Percentiles rank a stretch among this genome's conserved stretches.
Conservation (phyloP, 306 rosid species). For the Geum urbanum region DNA sequence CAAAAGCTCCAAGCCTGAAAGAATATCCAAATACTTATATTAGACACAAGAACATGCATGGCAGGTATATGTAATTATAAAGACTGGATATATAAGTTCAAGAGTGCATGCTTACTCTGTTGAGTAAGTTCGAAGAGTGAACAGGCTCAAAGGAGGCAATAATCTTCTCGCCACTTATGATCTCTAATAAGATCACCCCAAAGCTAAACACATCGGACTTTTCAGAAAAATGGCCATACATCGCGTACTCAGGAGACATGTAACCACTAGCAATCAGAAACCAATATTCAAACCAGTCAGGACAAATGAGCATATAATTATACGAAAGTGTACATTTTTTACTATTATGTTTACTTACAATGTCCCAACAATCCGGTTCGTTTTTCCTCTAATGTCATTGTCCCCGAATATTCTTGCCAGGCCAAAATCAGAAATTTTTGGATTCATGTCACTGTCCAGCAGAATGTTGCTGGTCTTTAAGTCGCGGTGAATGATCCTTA, state of each 20-base stretch:
- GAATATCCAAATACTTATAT: neutral
- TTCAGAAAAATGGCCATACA: conserved; percentile 10
- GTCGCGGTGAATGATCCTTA: conserved; percentile 20
- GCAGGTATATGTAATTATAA: neutral
- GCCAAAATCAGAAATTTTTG: conserved; percentile 13
- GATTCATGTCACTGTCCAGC: conserved; percentile 9
- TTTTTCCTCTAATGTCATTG: conserved; percentile 3
- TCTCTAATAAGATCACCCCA: conserved; percentile 16
- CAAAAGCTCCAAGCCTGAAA: conserved; percentile 15
- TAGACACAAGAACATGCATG: neutral
- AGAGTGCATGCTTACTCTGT: neutral
- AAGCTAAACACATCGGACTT: conserved; percentile 17
- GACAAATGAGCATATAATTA: neutral
- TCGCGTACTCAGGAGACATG: conserved; percentile 19
- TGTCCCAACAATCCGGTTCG: conserved; percentile 16
- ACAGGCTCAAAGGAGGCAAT: conserved; percentile 10
- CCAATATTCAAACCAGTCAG: neutral
- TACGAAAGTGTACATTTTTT: neutral
- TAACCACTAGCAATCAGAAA: conserved; percentile 4
- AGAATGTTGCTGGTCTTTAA: conserved; percentile 16
- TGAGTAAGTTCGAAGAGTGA: conserved; percentile 6
- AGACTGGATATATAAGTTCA: neutral
- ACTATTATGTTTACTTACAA: neutral
- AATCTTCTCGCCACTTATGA: conserved; percentile 14
- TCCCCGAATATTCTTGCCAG: conserved; percentile 18